Base-by-base conservation (phyloP, 768 basidiomycete genomes). In the Boletus pseudopeckii region DNA sequence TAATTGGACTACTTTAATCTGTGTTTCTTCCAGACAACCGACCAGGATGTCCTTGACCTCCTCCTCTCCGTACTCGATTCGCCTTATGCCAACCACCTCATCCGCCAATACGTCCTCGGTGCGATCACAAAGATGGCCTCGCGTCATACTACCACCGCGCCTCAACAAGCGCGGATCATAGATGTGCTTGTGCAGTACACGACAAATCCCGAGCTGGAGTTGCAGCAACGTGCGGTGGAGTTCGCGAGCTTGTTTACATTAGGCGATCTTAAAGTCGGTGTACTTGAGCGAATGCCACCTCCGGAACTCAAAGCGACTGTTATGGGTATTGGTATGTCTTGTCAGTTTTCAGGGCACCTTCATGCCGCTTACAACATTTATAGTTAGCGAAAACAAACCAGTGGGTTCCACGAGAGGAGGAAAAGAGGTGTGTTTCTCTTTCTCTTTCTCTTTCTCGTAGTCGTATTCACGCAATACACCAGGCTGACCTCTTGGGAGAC, bases 261-360 rank as follows among this genome's bases (percentile, higher is more conserved):
- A 8, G 86, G 86, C 6, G 84, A 89, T n/a, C 73, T 90, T 20
- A 78, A 82, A 54, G 77, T 80, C 8, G 97, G 96, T 36, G 93
- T 99, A 1, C 71, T 98, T 55, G 97, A 99, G 74, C 82, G 93
- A 51, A 99, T 99, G 97, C 97, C 97, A n/a, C 90, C 92, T 6
- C 97, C 97, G 2, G 97, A 99, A 69, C 74, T 98, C 59, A 97
- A 95, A 74, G 88, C 90, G n/a, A 98, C 96, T 3, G 90, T 98
- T 2, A 89, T 96, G 80, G 97, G 92, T 43, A 80, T 88, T 55
- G 90, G 93, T 95, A 60, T 58, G 83, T 74, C 37, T 34, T 13
- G 7, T 50, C 24, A 0, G 40, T 26, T 26, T 24, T 45, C 14
- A n/a, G 37, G 11, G 13, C 9, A 40, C 7, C 7, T 39, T 48